Percentiles rank a stretch among this genome's conserved stretches.
Evolutionary conservation across 1,139 yeast species (phyloP).

Genomic region (Groenewaldozyma auringiensis): DNA sequence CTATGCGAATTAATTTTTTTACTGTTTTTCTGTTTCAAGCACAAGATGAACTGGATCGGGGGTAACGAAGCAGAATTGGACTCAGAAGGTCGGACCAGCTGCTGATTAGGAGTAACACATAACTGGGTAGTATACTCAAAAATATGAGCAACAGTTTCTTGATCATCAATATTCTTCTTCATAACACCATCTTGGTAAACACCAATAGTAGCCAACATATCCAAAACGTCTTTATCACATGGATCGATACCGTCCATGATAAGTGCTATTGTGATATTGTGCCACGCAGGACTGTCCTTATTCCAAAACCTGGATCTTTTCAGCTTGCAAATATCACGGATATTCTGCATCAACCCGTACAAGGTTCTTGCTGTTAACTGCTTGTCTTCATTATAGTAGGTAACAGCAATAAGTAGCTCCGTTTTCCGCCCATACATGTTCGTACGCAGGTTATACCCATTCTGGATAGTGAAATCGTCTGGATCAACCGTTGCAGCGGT

Average conservation of each 20-base stretch:
- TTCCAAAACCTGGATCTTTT: conserved; percentile 47
- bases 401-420: conserved; percentile 79
- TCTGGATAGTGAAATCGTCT: conserved; percentile 54
- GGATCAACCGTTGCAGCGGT: conserved; percentile 79
- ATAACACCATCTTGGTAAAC: conserved; percentile 94
- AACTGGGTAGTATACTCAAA: conserved; percentile 77
- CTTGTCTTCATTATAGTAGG: conserved; percentile 94
- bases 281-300: conserved; percentile 90
- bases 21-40: conserved; percentile 80
- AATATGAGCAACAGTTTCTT: conserved; percentile 82
- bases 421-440: conserved; percentile 70
- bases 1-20: conserved; percentile 93
- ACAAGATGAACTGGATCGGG: conserved; percentile 87
- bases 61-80: conserved; percentile 49
- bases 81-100: conserved; percentile 43
- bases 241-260: conserved; percentile 95
- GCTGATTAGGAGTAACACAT: conserved; percentile 47
- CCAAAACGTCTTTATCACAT: conserved; percentile 74
- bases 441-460: conserved; percentile 76
- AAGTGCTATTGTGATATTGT: conserved; percentile 80
- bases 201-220: conserved; percentile 84
- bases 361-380: conserved; percentile 79
- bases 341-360: conserved; percentile 88
- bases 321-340: conserved; percentile 70
- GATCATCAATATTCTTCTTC: conserved; percentile 78